phyloP scores from a whole-genome alignment of 2,329 filamentous ascomycete genomes.

The Zasmidium angulare region DNA sequence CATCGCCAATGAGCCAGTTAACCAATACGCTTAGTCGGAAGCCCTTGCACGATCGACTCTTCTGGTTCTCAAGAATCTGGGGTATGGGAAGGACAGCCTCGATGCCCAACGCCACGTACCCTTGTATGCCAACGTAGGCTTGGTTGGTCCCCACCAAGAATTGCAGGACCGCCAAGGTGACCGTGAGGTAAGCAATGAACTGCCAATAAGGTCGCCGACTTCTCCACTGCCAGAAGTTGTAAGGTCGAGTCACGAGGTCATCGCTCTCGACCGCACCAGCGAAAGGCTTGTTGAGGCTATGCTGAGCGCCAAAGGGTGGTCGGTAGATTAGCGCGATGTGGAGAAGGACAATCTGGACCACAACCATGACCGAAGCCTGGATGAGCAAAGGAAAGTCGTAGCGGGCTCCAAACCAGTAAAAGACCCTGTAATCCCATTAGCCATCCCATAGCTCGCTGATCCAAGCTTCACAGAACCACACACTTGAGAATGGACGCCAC shows the following conservation, averaged over 20 bases:
- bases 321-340: slow-evolving; percentile 62
- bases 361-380: slow-evolving; percentile 61
- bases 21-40: slow-evolving; percentile 73
- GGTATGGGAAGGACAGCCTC: slow-evolving; percentile 81
- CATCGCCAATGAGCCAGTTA: slow-evolving; percentile 77
- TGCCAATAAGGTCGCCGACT: slow-evolving; percentile 76
- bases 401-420: slow-evolving; percentile 65
- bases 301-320: slow-evolving; percentile 39
- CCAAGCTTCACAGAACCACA: slow-evolving; percentile 7
- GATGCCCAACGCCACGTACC: slow-evolving; percentile 72
- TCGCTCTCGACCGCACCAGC: slow-evolving; percentile 48
- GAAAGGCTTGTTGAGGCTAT: slow-evolving; percentile 57
- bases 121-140: slow-evolving; percentile 66
- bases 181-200: slow-evolving; percentile 68
- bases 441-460: slow-evolving; percentile 2
- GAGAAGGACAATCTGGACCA: slow-evolving; percentile 57
- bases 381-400: slow-evolving; percentile 60
- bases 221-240: slow-evolving; percentile 81
- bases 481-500: slow-evolving; percentile 64
- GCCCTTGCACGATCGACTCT: slow-evolving; percentile 69
- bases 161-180: slow-evolving; percentile 62
- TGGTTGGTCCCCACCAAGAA: slow-evolving; percentile 62
- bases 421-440: slow-evolving; percentile 59
- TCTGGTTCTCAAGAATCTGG: slow-evolving; percentile 71
- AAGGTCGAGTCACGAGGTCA: slow-evolving; percentile 59